These are phyloP conservation scores for Aspergillus arachidicola DNA, from an alignment of 2,329 filamentous ascomycete species.

Conservation along the genomic window DNA sequence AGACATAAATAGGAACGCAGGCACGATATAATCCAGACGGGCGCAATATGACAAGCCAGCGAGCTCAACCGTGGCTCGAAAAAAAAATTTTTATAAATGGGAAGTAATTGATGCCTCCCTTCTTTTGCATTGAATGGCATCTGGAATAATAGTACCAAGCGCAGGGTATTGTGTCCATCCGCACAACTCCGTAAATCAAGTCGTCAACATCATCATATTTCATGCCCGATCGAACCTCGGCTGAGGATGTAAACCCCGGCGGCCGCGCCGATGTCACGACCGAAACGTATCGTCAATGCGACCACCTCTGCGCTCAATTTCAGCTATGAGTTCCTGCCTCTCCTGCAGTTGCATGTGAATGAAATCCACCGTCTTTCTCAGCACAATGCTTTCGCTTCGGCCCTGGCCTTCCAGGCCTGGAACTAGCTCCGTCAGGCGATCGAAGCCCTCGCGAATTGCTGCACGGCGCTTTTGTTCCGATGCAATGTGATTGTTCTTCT, in stretches of 20 bases:
- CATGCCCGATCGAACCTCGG: conserved; percentile 2
- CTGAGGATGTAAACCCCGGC: not conserved
- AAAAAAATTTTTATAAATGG: not conserved
- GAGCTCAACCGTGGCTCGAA: not conserved
- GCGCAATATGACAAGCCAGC: not conserved
- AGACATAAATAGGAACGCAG: not conserved
- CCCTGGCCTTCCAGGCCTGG: conserved; percentile 81
- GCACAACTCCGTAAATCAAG: not conserved
- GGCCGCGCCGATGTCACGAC: conserved; percentile 4
- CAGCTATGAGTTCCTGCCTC: conserved; percentile 59
- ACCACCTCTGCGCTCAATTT: conserved; percentile 62
- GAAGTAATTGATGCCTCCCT: not conserved
- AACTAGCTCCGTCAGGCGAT: conserved; percentile 76
- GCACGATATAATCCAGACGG: not conserved
- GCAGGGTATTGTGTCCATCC: not conserved
- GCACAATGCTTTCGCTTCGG: conserved; percentile 81
- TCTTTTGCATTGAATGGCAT: not conserved
- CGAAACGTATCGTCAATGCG: conserved; percentile 50
- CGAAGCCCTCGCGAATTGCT: conserved; percentile 81
- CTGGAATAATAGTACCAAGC: too few relatives aligned
- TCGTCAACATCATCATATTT: not conserved
- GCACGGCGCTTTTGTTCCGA: conserved; percentile 67
- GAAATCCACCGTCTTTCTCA: conserved; percentile 69
- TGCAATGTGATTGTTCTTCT: conserved; percentile 73
- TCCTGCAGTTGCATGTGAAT: conserved; percentile 64